phyloP scores from a whole-genome alignment of 805 yeast species.

The Lipomyces kockii region DNA sequence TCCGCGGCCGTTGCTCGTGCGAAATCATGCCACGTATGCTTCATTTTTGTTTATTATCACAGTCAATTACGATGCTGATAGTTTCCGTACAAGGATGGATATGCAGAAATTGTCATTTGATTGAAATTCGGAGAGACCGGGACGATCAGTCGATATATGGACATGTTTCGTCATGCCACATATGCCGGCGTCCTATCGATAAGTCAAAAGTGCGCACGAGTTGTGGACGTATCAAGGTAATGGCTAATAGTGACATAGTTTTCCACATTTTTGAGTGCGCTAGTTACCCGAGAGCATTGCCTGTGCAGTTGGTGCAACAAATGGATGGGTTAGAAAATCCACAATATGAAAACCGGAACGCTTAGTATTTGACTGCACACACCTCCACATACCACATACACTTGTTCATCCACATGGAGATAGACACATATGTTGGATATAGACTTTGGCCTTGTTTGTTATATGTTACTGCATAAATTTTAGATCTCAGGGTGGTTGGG shows the following conservation, averaged over 20 bases:
- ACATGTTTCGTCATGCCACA: slow-evolving; percentile 11
- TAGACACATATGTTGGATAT: not conserved
- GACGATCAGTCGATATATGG: not conserved
- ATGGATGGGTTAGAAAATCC: slow-evolving; percentile 15
- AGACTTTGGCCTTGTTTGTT: not conserved
- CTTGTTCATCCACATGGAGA: not conserved
- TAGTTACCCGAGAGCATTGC: slow-evolving; percentile 12
- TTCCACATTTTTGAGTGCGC: slow-evolving; percentile 1
- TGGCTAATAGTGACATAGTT: slow-evolving; percentile 4
- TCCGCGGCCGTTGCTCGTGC: slow-evolving; percentile 27
- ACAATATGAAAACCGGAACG: not conserved
- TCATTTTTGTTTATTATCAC: not conserved
- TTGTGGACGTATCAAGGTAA: not conserved
- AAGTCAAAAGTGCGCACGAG: not conserved
- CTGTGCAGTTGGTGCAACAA: slow-evolving; percentile 35
- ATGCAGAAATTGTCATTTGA: slow-evolving; percentile 26
- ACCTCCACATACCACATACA: not conserved
- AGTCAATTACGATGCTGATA: not conserved
- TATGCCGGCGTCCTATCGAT: slow-evolving; percentile 20
- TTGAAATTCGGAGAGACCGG: slow-evolving; percentile 19
- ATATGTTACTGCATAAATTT: not conserved
- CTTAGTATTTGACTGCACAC: not conserved
- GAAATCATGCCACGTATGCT: slow-evolving; percentile 13
- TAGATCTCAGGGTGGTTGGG: not conserved
- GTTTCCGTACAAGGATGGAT: slow-evolving; percentile 24